Percentiles rank a stretch among this genome's conserved stretches.
phyloP scores from a whole-genome alignment of 192 early-diverging fungal genomes.

The Funneliformis geosporum region DNA sequence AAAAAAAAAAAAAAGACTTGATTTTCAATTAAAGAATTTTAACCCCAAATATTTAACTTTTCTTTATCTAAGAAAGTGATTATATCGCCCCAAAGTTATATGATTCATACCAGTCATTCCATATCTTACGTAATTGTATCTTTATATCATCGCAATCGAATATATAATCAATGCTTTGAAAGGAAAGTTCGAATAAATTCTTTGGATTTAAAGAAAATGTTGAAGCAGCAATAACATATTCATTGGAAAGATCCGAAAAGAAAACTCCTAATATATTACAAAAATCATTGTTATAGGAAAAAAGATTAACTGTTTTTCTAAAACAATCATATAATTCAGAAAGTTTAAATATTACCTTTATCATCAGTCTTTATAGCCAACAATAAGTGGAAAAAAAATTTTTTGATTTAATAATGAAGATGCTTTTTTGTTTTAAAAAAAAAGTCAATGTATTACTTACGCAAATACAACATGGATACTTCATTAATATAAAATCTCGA shows the following conservation, averaged over 20 bases:
- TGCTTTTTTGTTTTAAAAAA: no score
- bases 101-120: conserved; percentile 6
- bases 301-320: background rate
- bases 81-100: background rate
- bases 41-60: background rate
- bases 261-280: conserved; percentile 32
- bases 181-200: conserved; percentile 46
- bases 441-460: conserved; percentile 32
- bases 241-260: conserved; percentile 41
- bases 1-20: no score
- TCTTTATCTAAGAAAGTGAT: background rate
- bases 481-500: conserved; percentile 40
- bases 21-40: no score
- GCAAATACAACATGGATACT: conserved; percentile 57
- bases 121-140: background rate
- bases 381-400: background rate
- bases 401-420: no score
- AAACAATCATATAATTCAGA: background rate
- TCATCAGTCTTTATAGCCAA: conserved; percentile 42
- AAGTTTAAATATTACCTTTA: conserved; percentile 34
- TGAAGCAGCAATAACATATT: conserved; percentile 40
- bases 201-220: conserved; percentile 38
- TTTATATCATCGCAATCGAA: conserved; percentile 43
- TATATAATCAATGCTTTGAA: conserved; percentile 44
- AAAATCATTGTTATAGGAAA: background rate